A percentile compares a stretch with the other conserved stretches of the same genome.
phyloP scores from a whole-genome alignment of 139 green algal species.

The Astrephomene gubernaculifera region DNA sequence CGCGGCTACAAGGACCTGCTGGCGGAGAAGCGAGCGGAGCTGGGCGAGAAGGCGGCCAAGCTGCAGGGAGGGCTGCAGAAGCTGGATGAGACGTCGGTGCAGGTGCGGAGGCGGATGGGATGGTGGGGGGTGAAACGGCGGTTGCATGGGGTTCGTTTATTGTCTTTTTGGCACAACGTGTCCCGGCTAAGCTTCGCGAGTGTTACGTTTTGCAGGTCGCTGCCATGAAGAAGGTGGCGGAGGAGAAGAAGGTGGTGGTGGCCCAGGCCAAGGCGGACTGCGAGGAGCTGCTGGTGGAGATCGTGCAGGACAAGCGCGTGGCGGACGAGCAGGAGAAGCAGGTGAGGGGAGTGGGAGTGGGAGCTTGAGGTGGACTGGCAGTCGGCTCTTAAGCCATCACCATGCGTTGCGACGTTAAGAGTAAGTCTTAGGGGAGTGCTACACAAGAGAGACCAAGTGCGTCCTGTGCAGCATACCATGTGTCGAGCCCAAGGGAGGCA shows the following conservation, averaged over 20 bases:
- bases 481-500: too few relatives aligned
- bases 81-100: constrained; percentile 81
- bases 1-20: constrained; percentile 77
- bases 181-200: too few relatives aligned
- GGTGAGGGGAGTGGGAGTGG: constrained; percentile 30
- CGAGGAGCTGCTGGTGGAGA: constrained; percentile 91
- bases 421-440: too few relatives aligned
- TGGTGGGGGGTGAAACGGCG: too few relatives aligned
- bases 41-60: constrained; percentile 79
- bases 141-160: too few relatives aligned
- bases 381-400: too few relatives aligned
- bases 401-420: too few relatives aligned
- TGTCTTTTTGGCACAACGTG: too few relatives aligned
- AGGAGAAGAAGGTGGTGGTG: constrained; percentile 85
- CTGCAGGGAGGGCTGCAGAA: constrained; percentile 84
- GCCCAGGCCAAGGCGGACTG: constrained; percentile 85
- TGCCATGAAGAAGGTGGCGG: constrained; percentile 81
- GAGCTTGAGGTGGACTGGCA: background rate
- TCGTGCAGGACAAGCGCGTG: constrained; percentile 90
- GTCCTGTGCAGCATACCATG: too few relatives aligned
- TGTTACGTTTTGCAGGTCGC: too few relatives aligned
- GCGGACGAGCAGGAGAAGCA: constrained; percentile 91
- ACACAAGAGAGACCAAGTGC: too few relatives aligned
- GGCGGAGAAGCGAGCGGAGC: constrained; percentile 74
- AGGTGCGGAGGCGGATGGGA: too few relatives aligned